A percentile compares a stretch with the other conserved stretches of the same genome.
Conservation (phyloP, 1,139 yeast species). For the Blastobotrys persicus region DNA sequence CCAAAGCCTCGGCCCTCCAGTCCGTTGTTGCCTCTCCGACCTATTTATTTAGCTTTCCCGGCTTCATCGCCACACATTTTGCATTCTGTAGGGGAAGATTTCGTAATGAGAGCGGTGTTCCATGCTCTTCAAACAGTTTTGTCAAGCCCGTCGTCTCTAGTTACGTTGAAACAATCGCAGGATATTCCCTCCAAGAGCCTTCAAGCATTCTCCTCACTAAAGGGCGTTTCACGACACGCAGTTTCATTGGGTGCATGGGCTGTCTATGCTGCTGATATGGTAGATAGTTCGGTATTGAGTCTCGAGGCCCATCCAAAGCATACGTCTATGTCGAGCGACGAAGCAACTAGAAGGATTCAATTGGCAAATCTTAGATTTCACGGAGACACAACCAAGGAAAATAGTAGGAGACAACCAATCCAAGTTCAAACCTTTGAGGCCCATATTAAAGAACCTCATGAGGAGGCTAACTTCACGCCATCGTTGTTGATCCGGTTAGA, state of each 20-base stretch:
- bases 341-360: slow-evolving; percentile 21
- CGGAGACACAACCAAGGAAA: slow-evolving; percentile 18
- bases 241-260: slow-evolving; percentile 32
- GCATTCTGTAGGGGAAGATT: slow-evolving; percentile 51
- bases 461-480: slow-evolving; percentile 28
- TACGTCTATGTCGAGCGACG: slow-evolving; percentile 5
- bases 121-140: slow-evolving; percentile 58
- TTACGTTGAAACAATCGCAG: slow-evolving; percentile 33
- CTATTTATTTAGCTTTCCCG: slow-evolving; percentile 67
- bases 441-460: slow-evolving; percentile 36
- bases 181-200: slow-evolving; percentile 55
- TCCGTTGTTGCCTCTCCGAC: slow-evolving; percentile 52
- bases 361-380: slow-evolving; percentile 31
- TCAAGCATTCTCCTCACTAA: slow-evolving; percentile 52
- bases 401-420: slow-evolving; percentile 21
- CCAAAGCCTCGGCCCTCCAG: slow-evolving; percentile 24
- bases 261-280: slow-evolving; percentile 29
- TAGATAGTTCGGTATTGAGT: slow-evolving; percentile 23
- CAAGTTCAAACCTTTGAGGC: slow-evolving; percentile 58
- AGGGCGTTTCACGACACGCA: slow-evolving; percentile 50
- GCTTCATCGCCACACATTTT: slow-evolving; percentile 63
- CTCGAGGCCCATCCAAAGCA: slow-evolving; percentile 7
- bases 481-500: slow-evolving; percentile 50
- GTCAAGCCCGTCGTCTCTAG: slow-evolving; percentile 39
- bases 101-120: slow-evolving; percentile 51